A percentile compares a stretch with the other conserved stretches of the same genome.
Conservation (phyloP, 495 filamentous ascomycete genomes). For the Copromyces sp. region DNA sequence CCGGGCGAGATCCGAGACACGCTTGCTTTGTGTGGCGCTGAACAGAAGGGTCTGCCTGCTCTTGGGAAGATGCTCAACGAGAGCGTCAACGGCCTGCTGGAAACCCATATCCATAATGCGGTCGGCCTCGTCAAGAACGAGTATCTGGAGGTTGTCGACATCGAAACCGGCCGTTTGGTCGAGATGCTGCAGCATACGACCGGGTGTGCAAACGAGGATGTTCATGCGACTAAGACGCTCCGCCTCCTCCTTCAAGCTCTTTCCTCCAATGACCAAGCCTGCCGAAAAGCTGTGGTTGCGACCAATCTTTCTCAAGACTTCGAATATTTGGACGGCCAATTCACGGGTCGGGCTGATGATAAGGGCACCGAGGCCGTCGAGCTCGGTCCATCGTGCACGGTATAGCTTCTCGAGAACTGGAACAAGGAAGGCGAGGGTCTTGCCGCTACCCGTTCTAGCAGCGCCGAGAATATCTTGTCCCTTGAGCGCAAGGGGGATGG, state of each 20-base stretch:
- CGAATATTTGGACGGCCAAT: constrained; percentile 94
- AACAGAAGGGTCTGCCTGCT: constrained; percentile 87
- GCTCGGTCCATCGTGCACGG: constrained; percentile 75
- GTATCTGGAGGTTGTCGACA: constrained; percentile 78
- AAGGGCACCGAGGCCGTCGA: constrained; percentile 84
- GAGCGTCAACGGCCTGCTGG: constrained; percentile 80
- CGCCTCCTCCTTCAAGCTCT: constrained; percentile 77
- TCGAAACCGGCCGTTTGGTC: constrained; percentile 90
- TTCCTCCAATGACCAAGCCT: constrained; percentile 91
- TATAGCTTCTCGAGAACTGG: constrained; percentile 95
- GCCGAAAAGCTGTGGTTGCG: constrained; percentile 86
- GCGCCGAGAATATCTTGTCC: constrained; percentile 87
- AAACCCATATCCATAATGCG: constrained; percentile 98
- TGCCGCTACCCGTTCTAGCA: constrained; percentile 93
- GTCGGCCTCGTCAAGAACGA: constrained; percentile 94
- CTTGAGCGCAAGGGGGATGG: constrained; percentile 76
- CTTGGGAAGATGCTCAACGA: constrained; percentile 83
- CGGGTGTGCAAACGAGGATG: constrained; percentile 92
- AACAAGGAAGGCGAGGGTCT: constrained; percentile 87
- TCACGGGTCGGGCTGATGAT: constrained; percentile 93
- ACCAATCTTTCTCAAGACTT: constrained; percentile 84
- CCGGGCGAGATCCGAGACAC: constrained; percentile 82
- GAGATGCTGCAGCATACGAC: constrained; percentile 89
- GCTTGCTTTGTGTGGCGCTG: constrained; percentile 91
- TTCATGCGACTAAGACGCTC: constrained; percentile 89